Evolutionary conservation across 2,329 filamentous ascomycete genomes (phyloP).

Genomic region (Epichloe aotearoae): DNA sequence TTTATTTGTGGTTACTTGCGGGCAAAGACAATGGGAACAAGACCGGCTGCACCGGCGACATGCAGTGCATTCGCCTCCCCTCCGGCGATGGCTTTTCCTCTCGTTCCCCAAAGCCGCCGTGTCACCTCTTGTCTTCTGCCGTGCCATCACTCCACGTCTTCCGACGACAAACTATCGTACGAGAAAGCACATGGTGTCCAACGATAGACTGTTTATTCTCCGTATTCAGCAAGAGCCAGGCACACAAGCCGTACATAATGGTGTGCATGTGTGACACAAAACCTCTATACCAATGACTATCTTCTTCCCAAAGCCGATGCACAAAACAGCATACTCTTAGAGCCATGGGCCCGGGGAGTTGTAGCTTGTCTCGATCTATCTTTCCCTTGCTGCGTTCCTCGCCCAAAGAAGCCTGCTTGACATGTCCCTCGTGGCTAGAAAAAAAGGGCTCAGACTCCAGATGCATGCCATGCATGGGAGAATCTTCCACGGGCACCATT

Average conservation of each 20-base stretch:
- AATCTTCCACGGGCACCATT: background rate
- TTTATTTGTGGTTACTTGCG: background rate
- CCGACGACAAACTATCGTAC: background rate
- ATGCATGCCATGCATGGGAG: background rate
- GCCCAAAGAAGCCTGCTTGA: background rate
- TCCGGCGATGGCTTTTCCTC: background rate
- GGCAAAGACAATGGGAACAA: background rate
- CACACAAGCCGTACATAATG: background rate
- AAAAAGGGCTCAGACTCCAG: background rate
- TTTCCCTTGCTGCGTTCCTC: background rate
- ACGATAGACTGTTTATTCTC: background rate
- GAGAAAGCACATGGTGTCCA: background rate
- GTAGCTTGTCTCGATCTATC: background rate
- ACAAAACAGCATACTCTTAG: background rate
- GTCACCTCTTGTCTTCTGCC: background rate
- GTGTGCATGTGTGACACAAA: background rate
- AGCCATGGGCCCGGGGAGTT: background rate
- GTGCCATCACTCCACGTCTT: background rate
- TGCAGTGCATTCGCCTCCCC: background rate
- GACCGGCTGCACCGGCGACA: background rate
- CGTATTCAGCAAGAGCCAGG: background rate
- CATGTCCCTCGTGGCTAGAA: background rate
- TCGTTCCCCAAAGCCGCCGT: background rate
- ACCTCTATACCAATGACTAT: background rate
- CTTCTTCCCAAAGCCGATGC: background rate